Evolutionary conservation across 371 early-diverging fungal genomes (phyloP).

Genomic region (Mortierella sp.): DNA sequence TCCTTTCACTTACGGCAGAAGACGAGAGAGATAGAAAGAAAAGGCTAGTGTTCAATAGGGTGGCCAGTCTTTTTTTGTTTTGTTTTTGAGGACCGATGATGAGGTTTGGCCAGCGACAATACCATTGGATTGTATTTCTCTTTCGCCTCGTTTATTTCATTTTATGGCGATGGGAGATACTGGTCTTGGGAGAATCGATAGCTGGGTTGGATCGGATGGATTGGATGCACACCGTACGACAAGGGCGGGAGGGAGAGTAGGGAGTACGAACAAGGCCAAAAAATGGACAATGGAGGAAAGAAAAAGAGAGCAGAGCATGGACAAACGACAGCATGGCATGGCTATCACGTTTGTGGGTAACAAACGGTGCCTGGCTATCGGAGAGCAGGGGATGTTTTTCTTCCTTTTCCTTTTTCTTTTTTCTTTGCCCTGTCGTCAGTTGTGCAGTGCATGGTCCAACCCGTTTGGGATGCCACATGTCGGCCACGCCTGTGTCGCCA

Average conservation of each 20-base stretch:
- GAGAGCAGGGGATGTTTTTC: conserved; percentile 7
- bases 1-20: background rate
- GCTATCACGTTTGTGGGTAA: conserved; percentile 11
- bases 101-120: background rate
- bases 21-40: background rate
- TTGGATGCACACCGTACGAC: conserved; percentile 2
- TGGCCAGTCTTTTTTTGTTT: background rate
- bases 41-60: background rate
- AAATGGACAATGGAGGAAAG: background rate
- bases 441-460: conserved; percentile 35
- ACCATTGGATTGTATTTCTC: background rate
- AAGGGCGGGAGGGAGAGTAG: background rate
- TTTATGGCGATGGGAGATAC: conserved; percentile 14
- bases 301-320: conserved; percentile 11
- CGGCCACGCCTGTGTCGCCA: conserved; percentile 27
- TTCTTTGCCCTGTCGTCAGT: conserved; percentile 14
- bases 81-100: conserved; percentile 10
- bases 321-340: conserved; percentile 9
- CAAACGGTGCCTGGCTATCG: conserved; percentile 11
- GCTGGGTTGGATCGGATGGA: conserved; percentile 15
- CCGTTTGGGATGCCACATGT: conserved; percentile 32
- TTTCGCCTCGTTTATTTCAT: conserved; percentile 13
- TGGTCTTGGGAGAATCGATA: conserved; percentile 6
- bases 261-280: conserved; percentile 9
- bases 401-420: conserved; percentile 6